Base-by-base conservation (phyloP, 371 early-diverging fungal genomes). In the Choanephora cucurbitarum region DNA sequence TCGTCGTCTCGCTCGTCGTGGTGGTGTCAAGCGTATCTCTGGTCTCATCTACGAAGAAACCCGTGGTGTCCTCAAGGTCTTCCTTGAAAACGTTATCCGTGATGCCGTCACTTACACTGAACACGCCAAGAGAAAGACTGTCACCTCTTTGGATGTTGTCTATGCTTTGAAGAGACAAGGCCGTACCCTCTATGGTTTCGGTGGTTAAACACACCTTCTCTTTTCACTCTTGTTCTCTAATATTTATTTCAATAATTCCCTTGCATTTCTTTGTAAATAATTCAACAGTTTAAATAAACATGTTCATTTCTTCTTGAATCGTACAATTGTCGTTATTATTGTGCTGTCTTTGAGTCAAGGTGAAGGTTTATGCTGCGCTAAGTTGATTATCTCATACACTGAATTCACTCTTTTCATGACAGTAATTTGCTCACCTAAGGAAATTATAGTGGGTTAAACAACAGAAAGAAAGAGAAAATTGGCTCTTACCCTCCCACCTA, bases 61-160 rank as follows among this genome's bases (percentile, higher is more conserved):
- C 67, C 95, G 98, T 77, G 86, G 84, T 64, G 96, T 98, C 69
- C 88, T 98, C 73, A 96, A 93, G 91, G 86, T 84, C 55, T 99
- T 99, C 88, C 89, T 99, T 60, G 98, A 97, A 79, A 92, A 93
- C 77, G 96, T 99, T 66, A 94, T 99, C 67, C 86, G 94, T 59
- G 97, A 97, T 74, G 93, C 99, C 41, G 98, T 98, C 58, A 97
- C 97, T 66, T 99, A 99, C 88, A 97, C 96, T 69, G 97, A 98
- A 79, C 99, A 99, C 88, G 99, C 98, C 79, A 99, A 99, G 90
- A 92, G 99, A 84, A 99, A 99, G 95, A 99, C 99, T 62, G 99
- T 99, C 68, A 82, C 82, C 49, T 78, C 71, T 74, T 74, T 54
- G 71, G 79, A 65, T 72, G 97, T 98, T 49, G 93, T 99, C 62